Evolutionary conservation across 2,329 filamentous ascomycete genomes (phyloP).

Genomic region (Ceratocystis lukuohia): DNA sequence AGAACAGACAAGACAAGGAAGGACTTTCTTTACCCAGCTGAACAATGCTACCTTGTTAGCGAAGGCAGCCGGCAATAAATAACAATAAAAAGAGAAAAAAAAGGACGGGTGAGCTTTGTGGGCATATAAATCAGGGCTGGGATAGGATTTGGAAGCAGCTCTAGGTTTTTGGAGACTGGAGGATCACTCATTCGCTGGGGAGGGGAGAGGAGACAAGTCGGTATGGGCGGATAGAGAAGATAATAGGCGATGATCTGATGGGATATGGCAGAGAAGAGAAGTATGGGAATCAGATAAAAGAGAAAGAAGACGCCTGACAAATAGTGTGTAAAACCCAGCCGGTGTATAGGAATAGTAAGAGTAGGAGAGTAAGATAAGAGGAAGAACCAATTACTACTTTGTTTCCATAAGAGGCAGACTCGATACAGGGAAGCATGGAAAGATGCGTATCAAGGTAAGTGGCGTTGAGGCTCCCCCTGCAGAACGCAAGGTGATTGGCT

Average conservation of each 20-base stretch:
- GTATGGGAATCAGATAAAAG: too few relatives aligned
- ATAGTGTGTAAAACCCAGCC: background rate
- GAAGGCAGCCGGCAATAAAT: too few relatives aligned
- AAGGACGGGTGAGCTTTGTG: background rate
- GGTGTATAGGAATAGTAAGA: background rate
- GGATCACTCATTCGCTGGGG: background rate
- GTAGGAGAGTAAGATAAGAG: background rate
- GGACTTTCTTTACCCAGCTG: background rate
- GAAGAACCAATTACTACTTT: too few relatives aligned
- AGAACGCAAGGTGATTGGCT: background rate
- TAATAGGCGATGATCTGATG: background rate
- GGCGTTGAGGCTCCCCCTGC: background rate
- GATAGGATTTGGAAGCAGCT: background rate
- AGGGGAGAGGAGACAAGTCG: background rate
- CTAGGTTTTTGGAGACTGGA: background rate
- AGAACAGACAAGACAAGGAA: background rate
- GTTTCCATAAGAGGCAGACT: too few relatives aligned
- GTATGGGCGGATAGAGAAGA: background rate
- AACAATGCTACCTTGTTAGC: slow-evolving; percentile 3
- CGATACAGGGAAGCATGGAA: background rate
- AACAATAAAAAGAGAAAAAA: background rate
- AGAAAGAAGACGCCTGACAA: background rate
- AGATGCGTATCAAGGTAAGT: background rate
- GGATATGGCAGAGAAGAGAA: too few relatives aligned
- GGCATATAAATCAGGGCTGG: background rate